These are phyloP conservation scores for Pseudozyma hubeiensis DNA, from an alignment of 1,284 basidiomycete species.

Conservation along the genomic window DNA sequence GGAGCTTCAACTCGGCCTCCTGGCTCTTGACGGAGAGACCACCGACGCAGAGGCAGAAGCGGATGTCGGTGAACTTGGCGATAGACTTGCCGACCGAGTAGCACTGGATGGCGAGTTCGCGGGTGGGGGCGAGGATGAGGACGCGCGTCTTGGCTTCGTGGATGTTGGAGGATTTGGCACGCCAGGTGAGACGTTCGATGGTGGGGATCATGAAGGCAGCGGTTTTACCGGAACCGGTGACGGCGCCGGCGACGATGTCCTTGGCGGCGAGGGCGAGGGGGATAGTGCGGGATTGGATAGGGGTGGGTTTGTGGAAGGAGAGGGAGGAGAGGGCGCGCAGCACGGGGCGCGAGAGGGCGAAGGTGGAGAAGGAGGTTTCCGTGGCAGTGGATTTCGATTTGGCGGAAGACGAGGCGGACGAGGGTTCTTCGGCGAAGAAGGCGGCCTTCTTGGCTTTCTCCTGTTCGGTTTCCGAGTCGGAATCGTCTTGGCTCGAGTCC, in stretches of 20 bases:
- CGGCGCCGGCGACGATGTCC: conserved; percentile 96
- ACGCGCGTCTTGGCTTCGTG: conserved; percentile 93
- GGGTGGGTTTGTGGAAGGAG: conserved; percentile 85
- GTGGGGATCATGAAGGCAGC: conserved; percentile 99
- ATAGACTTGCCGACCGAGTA: conserved; percentile 93
- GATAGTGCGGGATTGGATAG: conserved; percentile 97
- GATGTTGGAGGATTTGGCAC: conserved; percentile 83
- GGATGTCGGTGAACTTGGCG: conserved; percentile 86
- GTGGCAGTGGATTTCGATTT: conserved; percentile 24
- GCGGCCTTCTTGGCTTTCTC: conserved; percentile 63
- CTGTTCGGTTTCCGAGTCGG: conserved; percentile 53
- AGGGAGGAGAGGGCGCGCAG: conserved; percentile 86
- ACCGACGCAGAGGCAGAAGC: conserved; percentile 96
- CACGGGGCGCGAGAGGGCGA: conserved; percentile 89
- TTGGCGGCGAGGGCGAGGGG: conserved; percentile 97
- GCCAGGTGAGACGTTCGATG: conserved; percentile 88
- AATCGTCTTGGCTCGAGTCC: conserved; percentile 42
- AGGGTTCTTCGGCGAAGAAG: conserved; percentile 61
- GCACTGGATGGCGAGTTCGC: conserved; percentile 97
- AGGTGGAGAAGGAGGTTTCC: conserved; percentile 77
- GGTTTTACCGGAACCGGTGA: conserved; percentile 95
- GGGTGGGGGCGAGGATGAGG: conserved; percentile 92
- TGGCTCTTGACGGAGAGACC: conserved; percentile 93
- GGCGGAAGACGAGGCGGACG: conserved; percentile 9
- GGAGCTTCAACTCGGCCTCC: conserved; percentile 92